phyloP scores from a whole-genome alignment of 441 rosid genomes.

The Gossypium laxum region DNA sequence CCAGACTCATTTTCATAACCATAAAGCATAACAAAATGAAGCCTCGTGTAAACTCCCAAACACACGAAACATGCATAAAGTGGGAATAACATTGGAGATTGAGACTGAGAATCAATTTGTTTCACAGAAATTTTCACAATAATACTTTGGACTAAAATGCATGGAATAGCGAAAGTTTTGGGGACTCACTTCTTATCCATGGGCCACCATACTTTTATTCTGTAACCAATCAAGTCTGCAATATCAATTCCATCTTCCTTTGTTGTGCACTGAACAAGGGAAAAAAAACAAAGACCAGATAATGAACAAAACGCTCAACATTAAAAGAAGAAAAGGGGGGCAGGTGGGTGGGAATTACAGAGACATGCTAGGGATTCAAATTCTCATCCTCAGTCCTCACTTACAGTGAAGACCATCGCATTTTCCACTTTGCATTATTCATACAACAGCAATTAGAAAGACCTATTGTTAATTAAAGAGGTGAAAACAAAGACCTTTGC shows the following conservation, averaged over 20 bases:
- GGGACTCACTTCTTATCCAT: slow-evolving; percentile 84
- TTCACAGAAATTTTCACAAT: neutral
- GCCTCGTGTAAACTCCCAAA: neutral
- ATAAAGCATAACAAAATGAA: neutral
- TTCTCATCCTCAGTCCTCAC: neutral
- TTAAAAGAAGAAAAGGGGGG: neutral
- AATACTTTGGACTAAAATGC: neutral
- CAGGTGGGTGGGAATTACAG: neutral
- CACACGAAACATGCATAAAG: neutral
- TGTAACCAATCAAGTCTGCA: slow-evolving; percentile 73
- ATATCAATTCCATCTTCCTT: slow-evolving; percentile 40
- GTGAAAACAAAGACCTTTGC: slow-evolving; percentile 46
- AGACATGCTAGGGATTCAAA: neutral
- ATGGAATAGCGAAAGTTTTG: neutral
- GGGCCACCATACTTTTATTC: slow-evolving; percentile 99
- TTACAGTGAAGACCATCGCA: neutral
- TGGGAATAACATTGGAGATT: neutral
- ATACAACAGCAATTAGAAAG: slow-evolving; percentile 3
- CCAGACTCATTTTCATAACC: neutral
- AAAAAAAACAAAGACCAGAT: slow-evolving; percentile 22
- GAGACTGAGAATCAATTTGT: neutral
- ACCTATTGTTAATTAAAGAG: neutral
- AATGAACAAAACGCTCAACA: slow-evolving; percentile 8
- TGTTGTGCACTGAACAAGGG: slow-evolving; percentile 48
- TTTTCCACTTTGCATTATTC: neutral